Base-by-base conservation (phyloP, 2,329 filamentous ascomycete species). In the Calcarisporium arbuscula region DNA sequence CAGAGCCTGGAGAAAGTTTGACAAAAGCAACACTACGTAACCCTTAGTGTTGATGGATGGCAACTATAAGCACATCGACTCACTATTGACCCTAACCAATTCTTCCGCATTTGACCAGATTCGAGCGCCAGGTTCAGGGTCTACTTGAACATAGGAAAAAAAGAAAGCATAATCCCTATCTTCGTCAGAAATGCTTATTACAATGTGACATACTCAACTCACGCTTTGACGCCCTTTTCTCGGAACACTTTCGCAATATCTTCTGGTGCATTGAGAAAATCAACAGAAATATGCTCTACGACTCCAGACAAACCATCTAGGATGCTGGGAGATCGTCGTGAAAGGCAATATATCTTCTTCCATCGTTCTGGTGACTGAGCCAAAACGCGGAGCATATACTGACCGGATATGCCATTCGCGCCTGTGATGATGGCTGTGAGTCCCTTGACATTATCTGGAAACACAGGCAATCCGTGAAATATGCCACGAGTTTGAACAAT, bases 391-490 rank as follows among this genome's bases (percentile, higher is more conserved):
- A 40, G 15, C 20, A 42, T 37, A 23, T 30, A 26, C 5, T 16
- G 18, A 3, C 40, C 40, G 19, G 38, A 27, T 12, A 42, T 34
- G 11, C 40, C 40, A 23, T 37, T 42, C n/a, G 40, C 40, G 2
- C 40, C 40, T 2, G 40, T 42, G 6, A 42, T 28, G 3, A 42
- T 31, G 14, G 37, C 40, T 28, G 37, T 36, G 10, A 40, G 34
- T 7, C 30, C 30, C 21, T 34, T 26, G 8, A 32, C 21, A 4
- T 41, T 22, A 12, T 37, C 23, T 11, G 29, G 22, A 9, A 37
- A 37, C 8, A 26, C 33, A n/a, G 35, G 35, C 3, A 37, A 25
- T 12, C 35, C 35, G n/a, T 37, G 26, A 11, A 25, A 36, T 6
- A 31, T 29, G 1, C 25, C 34, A n/a, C n/a, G n/a, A n/a, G n/a